Conservation (phyloP, 2,329 filamentous ascomycete species). For the Verticillium tricorpus region DNA sequence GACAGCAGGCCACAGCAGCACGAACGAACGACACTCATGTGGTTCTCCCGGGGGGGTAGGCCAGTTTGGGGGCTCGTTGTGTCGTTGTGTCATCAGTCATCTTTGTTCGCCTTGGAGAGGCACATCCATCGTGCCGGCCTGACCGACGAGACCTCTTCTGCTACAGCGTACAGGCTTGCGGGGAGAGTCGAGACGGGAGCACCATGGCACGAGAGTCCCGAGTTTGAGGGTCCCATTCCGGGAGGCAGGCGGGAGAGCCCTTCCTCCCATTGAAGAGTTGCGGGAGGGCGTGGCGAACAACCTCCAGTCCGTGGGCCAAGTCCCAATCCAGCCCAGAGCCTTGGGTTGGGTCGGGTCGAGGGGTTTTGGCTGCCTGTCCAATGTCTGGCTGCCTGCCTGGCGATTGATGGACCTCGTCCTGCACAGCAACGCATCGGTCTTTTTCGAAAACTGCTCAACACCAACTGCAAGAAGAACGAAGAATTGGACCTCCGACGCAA, state of each 20-base stretch:
- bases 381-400: not conserved
- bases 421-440: not conserved
- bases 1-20: not conserved
- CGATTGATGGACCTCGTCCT: not conserved
- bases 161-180: not conserved
- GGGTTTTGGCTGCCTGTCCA: not conserved
- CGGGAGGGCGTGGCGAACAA: not conserved
- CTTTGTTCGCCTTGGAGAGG: not conserved
- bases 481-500: not conserved
- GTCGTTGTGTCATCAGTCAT: not conserved
- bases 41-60: not conserved
- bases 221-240: not conserved
- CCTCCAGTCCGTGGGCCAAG: too few relatives aligned
- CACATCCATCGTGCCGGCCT: not conserved
- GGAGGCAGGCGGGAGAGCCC: not conserved
- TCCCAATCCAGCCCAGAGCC: not conserved
- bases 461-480: not conserved
- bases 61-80: not conserved
- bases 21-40: not conserved
- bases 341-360: not conserved
- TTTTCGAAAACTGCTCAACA: not conserved
- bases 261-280: not conserved
- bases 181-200: not conserved
- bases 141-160: not conserved
- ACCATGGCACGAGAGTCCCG: not conserved